A percentile compares a stretch with the other conserved stretches of the same genome.
These are phyloP conservation scores for Colletotrichum liriopes DNA, from an alignment of 2,329 filamentous ascomycete species.

Conservation along the genomic window DNA sequence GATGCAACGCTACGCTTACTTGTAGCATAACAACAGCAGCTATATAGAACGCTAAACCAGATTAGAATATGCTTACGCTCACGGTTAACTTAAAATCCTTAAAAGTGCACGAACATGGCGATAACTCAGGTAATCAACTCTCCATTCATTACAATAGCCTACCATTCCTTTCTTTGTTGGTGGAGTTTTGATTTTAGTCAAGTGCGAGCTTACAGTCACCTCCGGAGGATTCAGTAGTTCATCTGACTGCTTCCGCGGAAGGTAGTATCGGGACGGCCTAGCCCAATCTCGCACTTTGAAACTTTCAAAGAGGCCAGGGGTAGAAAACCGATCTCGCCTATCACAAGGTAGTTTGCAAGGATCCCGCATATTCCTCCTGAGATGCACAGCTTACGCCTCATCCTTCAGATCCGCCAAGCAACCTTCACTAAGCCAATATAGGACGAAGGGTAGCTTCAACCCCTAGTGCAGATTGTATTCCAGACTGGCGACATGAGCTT, in stretches of 20 bases:
- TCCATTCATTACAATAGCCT: not conserved
- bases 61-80: not conserved
- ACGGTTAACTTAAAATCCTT: not conserved
- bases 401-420: not conserved
- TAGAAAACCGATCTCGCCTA: no score
- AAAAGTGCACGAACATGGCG: not conserved
- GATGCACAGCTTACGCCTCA: not conserved
- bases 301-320: not conserved
- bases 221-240: not conserved
- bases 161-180: no score
- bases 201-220: not conserved
- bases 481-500: not conserved
- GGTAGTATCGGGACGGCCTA: not conserved
- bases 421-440: not conserved
- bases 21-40: no score
- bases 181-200: not conserved
- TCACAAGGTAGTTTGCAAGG: no score
- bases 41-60: not conserved
- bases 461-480: no score
- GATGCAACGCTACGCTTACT: no score
- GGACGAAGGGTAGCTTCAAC: not conserved
- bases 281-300: not conserved
- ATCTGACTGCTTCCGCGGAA: conserved; percentile 3
- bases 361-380: not conserved
- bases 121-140: not conserved